A percentile compares a stretch with the other conserved stretches of the same genome.
Evolutionary conservation across 441 rosid genomes (phyloP).

Genomic region (Capsella rubella): DNA sequence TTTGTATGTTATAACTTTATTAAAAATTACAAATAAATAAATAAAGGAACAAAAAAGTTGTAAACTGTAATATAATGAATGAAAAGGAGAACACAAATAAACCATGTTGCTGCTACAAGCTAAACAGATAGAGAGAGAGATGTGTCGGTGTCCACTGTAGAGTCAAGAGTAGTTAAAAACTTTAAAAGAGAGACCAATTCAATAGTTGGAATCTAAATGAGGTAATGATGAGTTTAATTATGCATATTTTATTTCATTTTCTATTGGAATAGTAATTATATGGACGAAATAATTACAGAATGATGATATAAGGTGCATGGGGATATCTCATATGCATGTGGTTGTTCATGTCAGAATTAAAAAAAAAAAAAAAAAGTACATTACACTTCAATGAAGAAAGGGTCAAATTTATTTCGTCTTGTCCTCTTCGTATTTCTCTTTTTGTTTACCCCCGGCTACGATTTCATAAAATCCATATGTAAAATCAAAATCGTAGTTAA

Average conservation of each 20-base stretch:
- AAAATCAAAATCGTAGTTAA: background rate
- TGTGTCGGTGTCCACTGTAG: slow-evolving; percentile 28
- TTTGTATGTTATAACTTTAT: background rate
- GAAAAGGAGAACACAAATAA: background rate
- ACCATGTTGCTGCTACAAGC: background rate
- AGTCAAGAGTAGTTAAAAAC: slow-evolving; percentile 32
- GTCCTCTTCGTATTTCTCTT: slow-evolving; percentile 16
- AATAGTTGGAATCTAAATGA: slow-evolving; percentile 28
- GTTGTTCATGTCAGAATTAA: slow-evolving; percentile 32
- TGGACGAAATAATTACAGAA: slow-evolving; percentile 22
- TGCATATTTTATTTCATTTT: background rate
- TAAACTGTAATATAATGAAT: slow-evolving; percentile 2
- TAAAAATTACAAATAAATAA: background rate
- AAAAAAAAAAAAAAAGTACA: slow-evolving; percentile 8
- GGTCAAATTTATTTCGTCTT: slow-evolving; percentile 41
- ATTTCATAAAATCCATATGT: background rate
- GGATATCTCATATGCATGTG: slow-evolving; percentile 37
- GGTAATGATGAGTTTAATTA: background rate
- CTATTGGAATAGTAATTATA: too few relatives aligned
- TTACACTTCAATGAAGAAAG: slow-evolving; percentile 32
- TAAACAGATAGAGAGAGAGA: background rate
- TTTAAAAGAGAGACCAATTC: slow-evolving; percentile 32
- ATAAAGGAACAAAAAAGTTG: background rate
- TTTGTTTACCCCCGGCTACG: background rate
- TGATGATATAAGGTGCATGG: slow-evolving; percentile 35